Evolutionary conservation across 768 basidiomycete genomes (phyloP), one percentile per base, ranked within the genome.

Genomic region (Amanita thiersii): DNA sequence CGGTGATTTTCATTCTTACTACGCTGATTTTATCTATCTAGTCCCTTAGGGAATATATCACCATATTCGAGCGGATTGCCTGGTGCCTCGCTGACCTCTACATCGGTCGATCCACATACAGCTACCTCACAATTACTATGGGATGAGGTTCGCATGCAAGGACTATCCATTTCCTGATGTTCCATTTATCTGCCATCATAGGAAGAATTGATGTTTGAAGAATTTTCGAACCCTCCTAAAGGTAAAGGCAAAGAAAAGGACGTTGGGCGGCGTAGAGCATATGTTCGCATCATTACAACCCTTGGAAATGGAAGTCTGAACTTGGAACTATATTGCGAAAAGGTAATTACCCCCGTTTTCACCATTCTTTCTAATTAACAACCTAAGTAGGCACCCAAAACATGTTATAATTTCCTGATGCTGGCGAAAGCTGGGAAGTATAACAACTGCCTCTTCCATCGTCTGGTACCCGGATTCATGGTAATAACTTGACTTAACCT

Each of bases 121-220:
- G 63, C 67, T 17, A 77, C 72, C 33, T 81, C 92, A 36, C 81
- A 86, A 52, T 75, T 96, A 3, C 65, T 98, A n/a, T 93, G 92
- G 79, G 93, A 99, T 59, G 96, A 98, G 64, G 83, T 81, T 29
- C 4, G 65, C 57, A 20, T 21, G 30, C 23, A 20, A 33, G 3
- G 33, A 10, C 18, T 29, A 24, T 23, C 37, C 29, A 37, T 34
- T 21, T 15, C 14, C 33, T 8, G n/a, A 20, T 7, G 46, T 10
- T 14, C 6, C 30, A 12, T 15, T 26, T 8, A n/a, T 11, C 41
- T 37, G 7, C 21, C 25, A 17, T 48, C 0, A n/a, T 48, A 86
- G 78, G 96, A 99, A 62, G 94, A 98, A 57, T 68, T 93, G 11
- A 99, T 99, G 96, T 99, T 93, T 50, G 94, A 97, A 60, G 86